These are phyloP conservation scores for Phaeolepiota aurea DNA, from an alignment of 768 basidiomycete species.

Conservation along the genomic window DNA sequence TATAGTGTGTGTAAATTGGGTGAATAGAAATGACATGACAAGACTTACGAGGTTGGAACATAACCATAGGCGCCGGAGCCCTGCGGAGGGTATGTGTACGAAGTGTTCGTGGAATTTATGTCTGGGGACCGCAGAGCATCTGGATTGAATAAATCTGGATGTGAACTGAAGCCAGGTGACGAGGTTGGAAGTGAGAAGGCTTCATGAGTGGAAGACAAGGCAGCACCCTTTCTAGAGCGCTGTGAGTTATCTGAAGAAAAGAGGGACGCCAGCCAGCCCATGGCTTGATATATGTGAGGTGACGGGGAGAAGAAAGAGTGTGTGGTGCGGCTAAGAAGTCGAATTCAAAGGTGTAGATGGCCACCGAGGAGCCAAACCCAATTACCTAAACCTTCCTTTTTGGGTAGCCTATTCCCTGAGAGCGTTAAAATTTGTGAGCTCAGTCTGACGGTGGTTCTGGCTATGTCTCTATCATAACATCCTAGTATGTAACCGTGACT, in stretches of 20 bases:
- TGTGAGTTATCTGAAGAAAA: conserved; percentile 46
- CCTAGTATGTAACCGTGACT: no score
- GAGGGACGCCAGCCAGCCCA: conserved; percentile 70
- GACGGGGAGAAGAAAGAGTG: not conserved
- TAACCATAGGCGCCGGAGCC: conserved; percentile 51
- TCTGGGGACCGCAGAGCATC: conserved; percentile 44
- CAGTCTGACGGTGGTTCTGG: no score
- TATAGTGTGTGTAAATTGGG: conserved; percentile 13
- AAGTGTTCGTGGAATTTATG: conserved; percentile 33
- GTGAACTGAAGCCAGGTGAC: conserved; percentile 46
- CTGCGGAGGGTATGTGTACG: conserved; percentile 77
- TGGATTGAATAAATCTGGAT: conserved; percentile 51
- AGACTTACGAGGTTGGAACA: conserved; percentile 46
- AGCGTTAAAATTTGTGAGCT: no score
- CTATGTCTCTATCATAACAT: no score
- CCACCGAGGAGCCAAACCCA: not conserved
- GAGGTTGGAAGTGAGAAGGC: conserved; percentile 81
- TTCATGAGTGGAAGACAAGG: conserved; percentile 74
- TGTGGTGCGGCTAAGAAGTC: not conserved
- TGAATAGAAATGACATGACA: conserved; percentile 3
- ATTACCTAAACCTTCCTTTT: no score
- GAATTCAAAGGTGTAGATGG: not conserved
- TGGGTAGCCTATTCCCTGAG: no score
- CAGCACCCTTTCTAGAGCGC: conserved; percentile 48
- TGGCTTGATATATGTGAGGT: conserved; percentile 19